Evolutionary conservation across 306 rosid genomes (phyloP), one percentile per base, ranked within the genome.

Genomic region (Inga laurina): DNA sequence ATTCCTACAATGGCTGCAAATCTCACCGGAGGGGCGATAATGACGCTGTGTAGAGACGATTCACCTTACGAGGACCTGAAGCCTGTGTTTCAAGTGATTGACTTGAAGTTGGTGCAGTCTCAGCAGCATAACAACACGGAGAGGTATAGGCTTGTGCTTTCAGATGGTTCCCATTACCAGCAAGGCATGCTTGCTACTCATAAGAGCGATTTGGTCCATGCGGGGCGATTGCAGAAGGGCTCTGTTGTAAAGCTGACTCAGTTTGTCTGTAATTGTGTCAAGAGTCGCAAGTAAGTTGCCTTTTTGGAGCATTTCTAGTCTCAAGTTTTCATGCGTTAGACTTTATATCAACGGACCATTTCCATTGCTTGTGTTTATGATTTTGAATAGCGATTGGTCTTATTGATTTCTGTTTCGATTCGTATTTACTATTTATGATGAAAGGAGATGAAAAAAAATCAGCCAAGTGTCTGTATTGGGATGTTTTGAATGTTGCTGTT

Each of bases 131-230:
- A 61, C 12, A 35, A 16, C 57, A 22, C 73, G 8, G 97, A 93
- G 84, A 85, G 97, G 88, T 95, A 68, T 83, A 87, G 95, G 49
- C 48, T 93, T 27, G 71, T 85, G 51, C 79, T 95, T 10, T 93
- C 97, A 3, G 98, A 95, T 64, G 98, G 98, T 34, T 51, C 84
- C 16, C 84, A 74, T 78, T 79, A 52, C 43, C 93, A 90, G 85
- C 98, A 92, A 72, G 97, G 97, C 45, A 91, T 92, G 98, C 90
- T 94, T 10, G 92, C 89, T 27, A 89, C 92, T 34, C 96, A 92
- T 90, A 83, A 78, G 82, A 92, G 90, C 79, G 84, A 56, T 2
- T 86, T 91, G 77, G 91, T 94, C 35, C 57, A 27, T 71, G 59
- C 84, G 0, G 92, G 91, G 14, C 83, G n/a, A 83, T 87, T 94